Base-by-base conservation (phyloP, 495 filamentous ascomycete genomes). In the Tuber microsphaerosporum region DNA sequence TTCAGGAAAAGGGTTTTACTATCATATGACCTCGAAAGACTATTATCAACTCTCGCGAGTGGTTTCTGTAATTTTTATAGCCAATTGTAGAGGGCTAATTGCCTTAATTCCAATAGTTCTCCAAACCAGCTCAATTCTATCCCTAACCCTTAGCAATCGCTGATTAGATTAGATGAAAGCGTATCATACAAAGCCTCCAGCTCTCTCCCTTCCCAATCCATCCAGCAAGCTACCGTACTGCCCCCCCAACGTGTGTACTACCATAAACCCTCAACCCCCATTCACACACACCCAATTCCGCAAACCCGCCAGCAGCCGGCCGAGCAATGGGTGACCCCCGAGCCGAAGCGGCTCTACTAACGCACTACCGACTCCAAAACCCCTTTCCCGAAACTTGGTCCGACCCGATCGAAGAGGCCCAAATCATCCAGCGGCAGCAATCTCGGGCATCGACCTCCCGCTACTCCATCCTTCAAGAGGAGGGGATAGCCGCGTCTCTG, bases 351-450 rank as follows among this genome's bases (percentile, higher is more conserved):
- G 91, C 89, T 22, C 89, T 99, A 68, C 89, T 94, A 70, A 93
- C 92, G 73, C 91, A 97, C 85, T 99, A 98, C 85, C 92, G 94
- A 82, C 88, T 99, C 41, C 87, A 90, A 9, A 91, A 89, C 26
- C 88, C 92, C 46, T 94, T 89, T 82, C 96, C 94, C 22, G 87
- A 89, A n/a, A 86, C 91, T 84, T 98, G 94, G 94, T 94, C 96
- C 0, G 86, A 89, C 46, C 81, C 81, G 19, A 79, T 83, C 22
- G 81, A 83, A 56, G 81, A 83, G 56, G 76, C 75, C 17, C 81
- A 83, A 46, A 65, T 75, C 68, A 56, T 76, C 48, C 76, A 83
- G 72, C 76, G 76, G 43, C 71, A 77, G 74, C 81, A 77, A n/a
- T 74, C 75, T 70, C 76, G 81, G 48, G 73, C 79, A 34, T 83